Evolutionary conservation across 1,139 yeast genomes (phyloP), one percentile per base, ranked within the genome.

Genomic region (Taphrina populina): DNA sequence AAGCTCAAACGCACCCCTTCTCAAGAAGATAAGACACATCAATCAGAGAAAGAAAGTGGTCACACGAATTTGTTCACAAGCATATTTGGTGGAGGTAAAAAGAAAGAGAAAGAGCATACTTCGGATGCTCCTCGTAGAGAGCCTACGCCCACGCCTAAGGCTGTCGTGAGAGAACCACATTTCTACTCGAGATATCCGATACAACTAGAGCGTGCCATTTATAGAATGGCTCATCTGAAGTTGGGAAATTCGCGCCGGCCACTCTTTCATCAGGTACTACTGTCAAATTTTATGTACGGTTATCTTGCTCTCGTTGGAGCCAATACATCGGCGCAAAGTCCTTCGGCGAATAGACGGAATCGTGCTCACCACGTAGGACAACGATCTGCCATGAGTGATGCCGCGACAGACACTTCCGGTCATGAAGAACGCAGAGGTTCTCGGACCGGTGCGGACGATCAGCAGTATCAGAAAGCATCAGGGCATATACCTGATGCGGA

Each of bases 231-330:
- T 40, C 98, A 92, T 70, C 73, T 92, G 67, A 92, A 92, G 69
- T 75, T 92, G 63, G 96, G 97, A 36, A 95, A 94, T 67, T 94
- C 97, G 1, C 85, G 88, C 66, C 74, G 97, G 58, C 95, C 95
- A 17, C 73, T 92, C 60, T 77, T 90, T 33, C 96, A 94, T 67
- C 98, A 92, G 68, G 98, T 92, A 1, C 70, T 92, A 52, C 71
- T 92, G 62, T 87, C 96, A 58, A 94, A 94, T 69, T 92, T 92
- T 77, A 92, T 92, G 98, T 92, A 92, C 68, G 94, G 97, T 0
- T 92, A 92, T 70, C 77, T 92, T 74, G 92, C 92, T 67, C 75
- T 92, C 69, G 96, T 92, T 58, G 95, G 92, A 69, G 54, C 46
- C 6, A 29, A 43, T 30, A 20, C 37, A 19, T 43, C 47, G 15